A percentile compares a stretch with the other conserved stretches of the same genome.
phyloP scores from a whole-genome alignment of 768 basidiomycete species.

The Rhodotorula kratochvilovae region DNA sequence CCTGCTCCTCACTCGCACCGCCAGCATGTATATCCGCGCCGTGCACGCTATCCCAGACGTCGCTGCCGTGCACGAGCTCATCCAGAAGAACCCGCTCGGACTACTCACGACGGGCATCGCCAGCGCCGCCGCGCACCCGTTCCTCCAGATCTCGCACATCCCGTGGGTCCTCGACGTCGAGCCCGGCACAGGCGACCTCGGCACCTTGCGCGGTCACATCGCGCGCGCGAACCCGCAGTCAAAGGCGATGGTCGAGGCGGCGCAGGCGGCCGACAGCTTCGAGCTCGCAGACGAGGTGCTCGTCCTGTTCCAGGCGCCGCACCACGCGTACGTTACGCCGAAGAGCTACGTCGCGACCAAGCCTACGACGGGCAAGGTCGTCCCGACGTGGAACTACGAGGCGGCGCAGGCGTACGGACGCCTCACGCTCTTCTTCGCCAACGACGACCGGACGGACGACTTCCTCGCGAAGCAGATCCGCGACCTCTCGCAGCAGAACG shows the following conservation, averaged over 20 bases:
- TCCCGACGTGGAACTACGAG: neutral
- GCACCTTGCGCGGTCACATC: neutral
- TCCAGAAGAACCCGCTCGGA: neutral
- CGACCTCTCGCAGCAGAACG: neutral
- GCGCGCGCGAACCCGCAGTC: neutral
- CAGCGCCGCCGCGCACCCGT: neutral
- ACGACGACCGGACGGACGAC: neutral
- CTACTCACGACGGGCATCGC: neutral
- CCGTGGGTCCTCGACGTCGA: constrained; percentile 3
- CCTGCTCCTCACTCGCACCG: neutral
- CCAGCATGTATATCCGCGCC: neutral
- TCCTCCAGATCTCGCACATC: constrained; percentile 5
- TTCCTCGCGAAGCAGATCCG: neutral
- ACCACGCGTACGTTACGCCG: neutral
- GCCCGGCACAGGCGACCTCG: neutral
- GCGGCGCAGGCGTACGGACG: neutral
- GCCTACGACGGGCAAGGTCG: neutral
- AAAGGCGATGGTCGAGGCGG: neutral
- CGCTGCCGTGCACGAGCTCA: neutral
- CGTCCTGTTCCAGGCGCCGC: neutral
- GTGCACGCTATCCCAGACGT: neutral
- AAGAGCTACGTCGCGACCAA: neutral
- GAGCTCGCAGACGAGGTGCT: neutral
- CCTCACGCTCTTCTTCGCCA: neutral
- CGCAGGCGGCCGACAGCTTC: neutral